Conservation (phyloP, 176 grass and related monocot species). For the Raddia guianensis region DNA sequence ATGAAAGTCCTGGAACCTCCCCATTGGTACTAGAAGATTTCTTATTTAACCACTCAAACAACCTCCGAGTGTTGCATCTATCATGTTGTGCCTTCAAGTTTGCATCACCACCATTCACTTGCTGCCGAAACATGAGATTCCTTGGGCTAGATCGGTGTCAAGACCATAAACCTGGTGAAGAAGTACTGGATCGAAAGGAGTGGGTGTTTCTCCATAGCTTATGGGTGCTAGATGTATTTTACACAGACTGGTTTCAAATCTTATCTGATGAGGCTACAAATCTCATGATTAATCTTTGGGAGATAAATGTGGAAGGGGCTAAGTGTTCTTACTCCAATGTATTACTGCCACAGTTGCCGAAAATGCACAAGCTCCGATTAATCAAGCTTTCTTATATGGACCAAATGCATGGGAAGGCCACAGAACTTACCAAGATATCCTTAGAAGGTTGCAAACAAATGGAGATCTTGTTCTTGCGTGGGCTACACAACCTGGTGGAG, state of each 20-base stretch:
- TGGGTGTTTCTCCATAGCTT: not conserved
- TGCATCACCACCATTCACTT: not conserved
- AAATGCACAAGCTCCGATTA: constrained; percentile 16
- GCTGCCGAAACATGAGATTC: not conserved
- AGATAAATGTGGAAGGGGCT: constrained; percentile 4
- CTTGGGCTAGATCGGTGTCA: not conserved
- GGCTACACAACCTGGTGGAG: constrained; percentile 23
- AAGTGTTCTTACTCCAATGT: too few species aligned
- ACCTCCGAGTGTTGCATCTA: not conserved
- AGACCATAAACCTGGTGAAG: not conserved
- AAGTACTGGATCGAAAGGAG: not conserved
- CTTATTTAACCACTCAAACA: not conserved
- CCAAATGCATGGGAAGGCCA: too few species aligned
- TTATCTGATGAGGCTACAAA: not conserved
- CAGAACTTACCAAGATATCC: not conserved
- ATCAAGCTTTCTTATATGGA: not conserved
- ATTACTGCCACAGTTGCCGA: not conserved
- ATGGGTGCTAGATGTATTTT: not conserved
- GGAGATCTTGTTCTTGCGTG: not conserved
- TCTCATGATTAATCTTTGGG: not conserved
- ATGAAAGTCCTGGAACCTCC: not conserved
- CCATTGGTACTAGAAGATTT: not conserved
- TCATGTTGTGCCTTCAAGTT: not conserved
- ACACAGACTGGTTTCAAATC: constrained; percentile 19
- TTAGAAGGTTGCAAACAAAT: not conserved